Base-by-base conservation (phyloP, 768 basidiomycete species). In the Dendrothele bispora region DNA sequence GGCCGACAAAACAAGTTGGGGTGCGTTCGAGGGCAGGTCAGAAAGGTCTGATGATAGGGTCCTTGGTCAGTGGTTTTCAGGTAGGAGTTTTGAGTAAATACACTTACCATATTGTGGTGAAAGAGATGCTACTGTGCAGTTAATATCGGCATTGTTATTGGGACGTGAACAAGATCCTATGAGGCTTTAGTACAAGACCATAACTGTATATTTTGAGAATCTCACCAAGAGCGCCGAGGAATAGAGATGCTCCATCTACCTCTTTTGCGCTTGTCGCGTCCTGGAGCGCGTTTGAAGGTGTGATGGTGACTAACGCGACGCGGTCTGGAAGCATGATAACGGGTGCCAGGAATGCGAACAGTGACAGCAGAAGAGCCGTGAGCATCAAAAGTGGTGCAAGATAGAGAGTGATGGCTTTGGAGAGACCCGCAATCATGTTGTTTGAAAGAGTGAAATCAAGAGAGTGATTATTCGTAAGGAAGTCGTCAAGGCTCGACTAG, bases 331-430 rank as follows among this genome's bases (percentile, higher is more conserved):
- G 70, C 57, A 86, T 62, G 41, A 82, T 55, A 4, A 69, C 70
- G 0, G 89, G 89, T 1, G 89, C 78, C n/a, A 88, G 67, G 52
- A 79, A 87, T 4, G 82, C 76, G 52, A 91, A 79, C 2, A 88
- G 59, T 3, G 80, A 70, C 34, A 91, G 79, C 27, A 91, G 55
- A 40, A 86, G 67, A 8, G 86, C 78, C 4, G 87, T 80, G 35
- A 90, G 67, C 51, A 80, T 75, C 40, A 91, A 67, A 4, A 87
- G 20, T 20, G 86, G 85, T 2, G 86, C 75, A 43, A 91, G 73
- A 59, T 84, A 88, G 43, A 86, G 70, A 44, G 78, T 82, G 54
- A 80, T 69, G 46, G 78, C 77, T 73, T 83, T 88, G 12, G 86
- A 84, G 34, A 88, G 73, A 54, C 79, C 77, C 51, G 81, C 69